A percentile compares a stretch with the other conserved stretches of the same genome.
phyloP scores from a whole-genome alignment of 352 stramenopile genomes.

The Pythium angustatum region DNA sequence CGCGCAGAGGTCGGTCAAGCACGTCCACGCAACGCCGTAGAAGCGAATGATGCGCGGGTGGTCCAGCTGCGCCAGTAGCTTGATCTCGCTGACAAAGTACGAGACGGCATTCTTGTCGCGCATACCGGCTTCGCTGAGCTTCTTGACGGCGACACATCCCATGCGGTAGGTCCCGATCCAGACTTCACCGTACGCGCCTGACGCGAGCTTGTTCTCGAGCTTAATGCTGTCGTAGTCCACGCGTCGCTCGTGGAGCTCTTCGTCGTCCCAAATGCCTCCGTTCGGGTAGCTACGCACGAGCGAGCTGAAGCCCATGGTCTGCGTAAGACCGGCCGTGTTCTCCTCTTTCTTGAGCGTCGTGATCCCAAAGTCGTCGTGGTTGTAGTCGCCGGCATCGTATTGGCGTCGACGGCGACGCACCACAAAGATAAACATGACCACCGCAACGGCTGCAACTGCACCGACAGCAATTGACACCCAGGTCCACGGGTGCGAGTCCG shows the following conservation, averaged over 20 bases:
- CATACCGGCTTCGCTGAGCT: slow-evolving; percentile 38
- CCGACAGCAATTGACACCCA: slow-evolving; percentile 13
- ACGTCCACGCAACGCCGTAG: slow-evolving; percentile 39
- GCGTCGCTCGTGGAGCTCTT: slow-evolving; percentile 58
- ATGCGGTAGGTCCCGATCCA: slow-evolving; percentile 70
- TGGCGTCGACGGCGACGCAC: slow-evolving; percentile 11
- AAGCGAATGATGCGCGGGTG: slow-evolving; percentile 39
- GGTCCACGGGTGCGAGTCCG: slow-evolving; percentile 2
- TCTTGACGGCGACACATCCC: slow-evolving; percentile 58
- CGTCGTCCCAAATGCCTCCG: slow-evolving; percentile 48
- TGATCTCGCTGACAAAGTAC: slow-evolving; percentile 33
- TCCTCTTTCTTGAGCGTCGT: slow-evolving; percentile 5
- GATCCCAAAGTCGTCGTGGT: neutral
- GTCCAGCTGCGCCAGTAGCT: slow-evolving; percentile 34
- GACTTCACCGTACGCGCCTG: slow-evolving; percentile 68
- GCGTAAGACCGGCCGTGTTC: slow-evolving; percentile 9
- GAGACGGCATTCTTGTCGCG: slow-evolving; percentile 18
- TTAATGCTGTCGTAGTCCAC: slow-evolving; percentile 67
- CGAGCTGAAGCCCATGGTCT: slow-evolving; percentile 3
- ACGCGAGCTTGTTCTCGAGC: slow-evolving; percentile 57
- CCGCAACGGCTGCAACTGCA: neutral
- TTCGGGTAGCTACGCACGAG: slow-evolving; percentile 12
- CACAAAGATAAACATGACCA: slow-evolving; percentile 13
- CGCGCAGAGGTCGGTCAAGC: slow-evolving; percentile 27
- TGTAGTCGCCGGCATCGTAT: slow-evolving; percentile 4